phyloP scores from a whole-genome alignment of 257 asterid genomes.

The Solanum virginianum region DNA sequence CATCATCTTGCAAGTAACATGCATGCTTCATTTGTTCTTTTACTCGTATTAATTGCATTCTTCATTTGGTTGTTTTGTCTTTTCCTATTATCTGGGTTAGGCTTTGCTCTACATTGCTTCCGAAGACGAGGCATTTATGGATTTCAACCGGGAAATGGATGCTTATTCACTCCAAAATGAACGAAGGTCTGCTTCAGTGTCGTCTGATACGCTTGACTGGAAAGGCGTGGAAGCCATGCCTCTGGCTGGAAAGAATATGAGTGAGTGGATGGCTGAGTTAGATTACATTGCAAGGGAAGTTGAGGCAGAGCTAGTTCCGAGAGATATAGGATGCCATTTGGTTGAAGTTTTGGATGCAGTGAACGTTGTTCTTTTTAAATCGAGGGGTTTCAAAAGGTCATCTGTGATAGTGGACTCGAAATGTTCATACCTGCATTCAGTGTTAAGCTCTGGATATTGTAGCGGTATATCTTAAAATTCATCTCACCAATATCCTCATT shows the following conservation, averaged over 20 bases:
- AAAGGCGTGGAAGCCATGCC: constrained; percentile 51
- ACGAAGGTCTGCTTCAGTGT: constrained; percentile 22
- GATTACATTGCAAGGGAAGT: constrained; percentile 79
- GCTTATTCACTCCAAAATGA: constrained; percentile 41
- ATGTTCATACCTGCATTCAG: constrained; percentile 82
- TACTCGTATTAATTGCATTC: background rate
- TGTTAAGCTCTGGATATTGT: constrained; percentile 55
- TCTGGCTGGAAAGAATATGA: constrained; percentile 58
- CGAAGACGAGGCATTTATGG: constrained; percentile 78
- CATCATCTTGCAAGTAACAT: background rate
- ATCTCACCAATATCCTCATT: background rate
- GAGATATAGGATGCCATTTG: constrained; percentile 77
- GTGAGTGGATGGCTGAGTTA: constrained; percentile 68
- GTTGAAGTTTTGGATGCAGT: constrained; percentile 83
- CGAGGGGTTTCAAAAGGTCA: constrained; percentile 71
- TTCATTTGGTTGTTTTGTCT: background rate
- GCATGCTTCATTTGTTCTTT: background rate
- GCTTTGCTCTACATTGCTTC: constrained; percentile 76
- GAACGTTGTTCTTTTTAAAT: constrained; percentile 60
- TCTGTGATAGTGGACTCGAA: constrained; percentile 56
- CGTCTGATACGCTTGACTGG: constrained; percentile 29
- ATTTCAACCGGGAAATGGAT: constrained; percentile 60
- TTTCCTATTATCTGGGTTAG: constrained; percentile 15
- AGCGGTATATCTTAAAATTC: constrained; percentile 43
- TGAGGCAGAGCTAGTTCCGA: constrained; percentile 69